Conservation (phyloP, 768 basidiomycete species). For the Hygrophorus russula region DNA sequence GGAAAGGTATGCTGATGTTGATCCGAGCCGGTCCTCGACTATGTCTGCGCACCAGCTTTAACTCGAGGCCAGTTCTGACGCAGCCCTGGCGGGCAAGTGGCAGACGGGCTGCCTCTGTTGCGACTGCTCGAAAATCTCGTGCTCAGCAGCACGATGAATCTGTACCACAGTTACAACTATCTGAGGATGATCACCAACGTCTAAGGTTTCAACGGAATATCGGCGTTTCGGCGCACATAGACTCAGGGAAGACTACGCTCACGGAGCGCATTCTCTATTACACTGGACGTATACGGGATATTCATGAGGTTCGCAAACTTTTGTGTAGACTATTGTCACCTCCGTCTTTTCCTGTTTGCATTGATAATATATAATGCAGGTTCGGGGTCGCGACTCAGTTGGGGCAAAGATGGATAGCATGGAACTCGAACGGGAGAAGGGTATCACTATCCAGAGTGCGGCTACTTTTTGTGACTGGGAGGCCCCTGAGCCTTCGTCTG, state of each 20-base stretch:
- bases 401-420: slow-evolving; percentile 99
- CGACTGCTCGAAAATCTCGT: slow-evolving; percentile 19
- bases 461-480: slow-evolving; percentile 99
- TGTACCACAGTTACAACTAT: slow-evolving; percentile 25
- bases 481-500: slow-evolving; percentile 45
- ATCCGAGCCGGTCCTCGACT: slow-evolving; percentile 1
- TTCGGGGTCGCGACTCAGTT: slow-evolving; percentile 87
- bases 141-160: slow-evolving; percentile 4
- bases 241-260: slow-evolving; percentile 96
- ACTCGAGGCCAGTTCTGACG: not conserved
- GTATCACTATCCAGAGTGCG: slow-evolving; percentile 98
- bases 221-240: slow-evolving; percentile 91
- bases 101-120: slow-evolving; percentile 31
- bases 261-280: slow-evolving; percentile 95
- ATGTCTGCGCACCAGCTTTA: not conserved
- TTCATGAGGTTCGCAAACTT: slow-evolving; percentile 73
- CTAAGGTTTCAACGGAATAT: slow-evolving; percentile 84
- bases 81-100: slow-evolving; percentile 3
- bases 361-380: slow-evolving; percentile 30
- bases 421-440: slow-evolving; percentile 98
- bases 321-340: slow-evolving; percentile 12
- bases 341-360: slow-evolving; percentile 5
- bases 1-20: slow-evolving; percentile 2
- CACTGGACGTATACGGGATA: slow-evolving; percentile 89
- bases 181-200: slow-evolving; percentile 53